phyloP scores from a whole-genome alignment of 2,329 filamentous ascomycete genomes.

The Emergomyces africanus region DNA sequence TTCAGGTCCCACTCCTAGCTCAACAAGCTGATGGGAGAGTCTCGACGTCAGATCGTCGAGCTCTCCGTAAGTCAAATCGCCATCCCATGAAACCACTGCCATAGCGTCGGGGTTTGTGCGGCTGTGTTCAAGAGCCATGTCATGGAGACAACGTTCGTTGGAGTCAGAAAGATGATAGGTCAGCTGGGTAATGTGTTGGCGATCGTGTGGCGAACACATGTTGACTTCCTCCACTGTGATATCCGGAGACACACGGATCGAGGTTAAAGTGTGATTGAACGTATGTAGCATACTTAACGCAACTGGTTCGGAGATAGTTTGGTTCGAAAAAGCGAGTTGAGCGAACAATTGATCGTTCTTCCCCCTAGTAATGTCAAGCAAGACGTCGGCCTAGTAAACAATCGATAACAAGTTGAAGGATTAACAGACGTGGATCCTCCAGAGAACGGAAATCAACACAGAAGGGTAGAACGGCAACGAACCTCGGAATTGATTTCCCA shows the following conservation, averaged over 20 bases:
- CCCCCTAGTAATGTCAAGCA: background rate
- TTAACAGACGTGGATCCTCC: background rate
- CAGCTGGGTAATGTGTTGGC: background rate
- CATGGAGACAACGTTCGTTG: background rate
- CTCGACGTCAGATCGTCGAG: conserved; percentile 1
- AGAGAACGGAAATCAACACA: background rate
- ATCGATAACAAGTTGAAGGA: background rate
- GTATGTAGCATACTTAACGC: conserved; percentile 1
- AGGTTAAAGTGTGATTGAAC: background rate
- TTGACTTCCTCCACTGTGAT: background rate
- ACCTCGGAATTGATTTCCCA: background rate
- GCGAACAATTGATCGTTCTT: background rate
- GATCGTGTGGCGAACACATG: conserved; percentile 1
- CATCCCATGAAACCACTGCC: conserved; percentile 3
- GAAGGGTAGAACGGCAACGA: background rate
- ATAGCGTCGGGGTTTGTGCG: background rate
- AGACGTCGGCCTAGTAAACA: background rate
- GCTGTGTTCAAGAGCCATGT: background rate
- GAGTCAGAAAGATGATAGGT: background rate
- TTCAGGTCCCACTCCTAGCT: background rate
- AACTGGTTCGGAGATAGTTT: background rate
- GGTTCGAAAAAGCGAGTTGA: background rate
- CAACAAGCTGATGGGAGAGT: background rate
- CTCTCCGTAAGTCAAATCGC: conserved; percentile 2
- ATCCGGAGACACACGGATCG: background rate